phyloP scores from a whole-genome alignment of 441 rosid genomes.

The Melianthus villosus region DNA sequence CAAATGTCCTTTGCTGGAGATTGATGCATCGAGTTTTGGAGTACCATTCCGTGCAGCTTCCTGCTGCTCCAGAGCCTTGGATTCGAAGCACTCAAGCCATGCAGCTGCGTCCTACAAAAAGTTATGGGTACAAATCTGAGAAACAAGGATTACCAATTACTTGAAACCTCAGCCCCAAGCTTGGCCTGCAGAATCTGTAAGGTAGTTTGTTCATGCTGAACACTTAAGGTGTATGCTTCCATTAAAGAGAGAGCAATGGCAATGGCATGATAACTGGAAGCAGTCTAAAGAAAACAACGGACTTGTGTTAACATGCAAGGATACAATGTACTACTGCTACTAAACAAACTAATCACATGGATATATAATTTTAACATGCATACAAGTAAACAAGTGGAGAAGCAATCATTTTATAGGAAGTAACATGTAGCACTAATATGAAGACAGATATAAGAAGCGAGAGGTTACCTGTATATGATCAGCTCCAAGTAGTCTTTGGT shows the following conservation, averaged over 20 bases:
- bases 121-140: conserved; percentile 7
- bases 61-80: conserved; percentile 69
- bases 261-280: conserved; percentile 78
- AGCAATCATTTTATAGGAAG: too few species aligned
- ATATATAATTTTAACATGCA: too few species aligned
- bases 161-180: conserved; percentile 59
- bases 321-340: too few species aligned
- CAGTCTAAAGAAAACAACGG: conserved; percentile 38
- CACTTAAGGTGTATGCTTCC: conserved; percentile 64
- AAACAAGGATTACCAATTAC: conserved; percentile 9
- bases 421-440: too few species aligned
- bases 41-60: conserved; percentile 82
- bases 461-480: conserved; percentile 60
- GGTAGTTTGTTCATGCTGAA: conserved; percentile 73
- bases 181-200: conserved; percentile 66
- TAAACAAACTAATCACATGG: too few species aligned
- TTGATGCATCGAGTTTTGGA: conserved; percentile 71
- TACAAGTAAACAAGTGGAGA: too few species aligned
- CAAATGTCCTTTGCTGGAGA: conserved; percentile 74
- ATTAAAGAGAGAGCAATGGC: conserved; percentile 71
- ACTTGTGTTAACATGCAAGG: conserved; percentile 8
- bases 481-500: conserved; percentile 58
- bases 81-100: conserved; percentile 74
- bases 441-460: background rate
- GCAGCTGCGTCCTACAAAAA: conserved; percentile 61